These are phyloP conservation scores for Globisporangium parvum DNA, from an alignment of 352 stramenopile genomes.

Conservation along the genomic window DNA sequence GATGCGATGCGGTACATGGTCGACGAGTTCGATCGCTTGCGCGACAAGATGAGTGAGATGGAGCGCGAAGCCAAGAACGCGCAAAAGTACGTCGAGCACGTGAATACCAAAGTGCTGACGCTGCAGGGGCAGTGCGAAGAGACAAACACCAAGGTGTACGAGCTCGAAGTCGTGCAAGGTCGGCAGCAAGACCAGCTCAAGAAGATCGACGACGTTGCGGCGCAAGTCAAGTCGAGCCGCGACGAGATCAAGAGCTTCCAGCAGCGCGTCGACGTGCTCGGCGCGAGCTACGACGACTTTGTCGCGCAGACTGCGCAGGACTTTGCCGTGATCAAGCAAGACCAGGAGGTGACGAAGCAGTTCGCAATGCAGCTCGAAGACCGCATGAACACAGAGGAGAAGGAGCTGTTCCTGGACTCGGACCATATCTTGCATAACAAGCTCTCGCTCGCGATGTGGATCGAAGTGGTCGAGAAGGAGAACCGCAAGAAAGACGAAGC, in stretches of 20 bases:
- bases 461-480: slow-evolving; percentile 66
- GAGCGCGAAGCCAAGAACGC: slow-evolving; percentile 69
- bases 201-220: slow-evolving; percentile 62
- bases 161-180: slow-evolving; percentile 51
- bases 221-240: slow-evolving; percentile 34
- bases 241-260: slow-evolving; percentile 48
- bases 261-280: slow-evolving; percentile 39
- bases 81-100: slow-evolving; percentile 72
- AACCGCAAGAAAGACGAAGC: slow-evolving; percentile 66
- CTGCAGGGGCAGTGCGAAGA: slow-evolving; percentile 73
- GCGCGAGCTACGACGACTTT: slow-evolving; percentile 39
- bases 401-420: slow-evolving; percentile 73
- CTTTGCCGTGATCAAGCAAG: slow-evolving; percentile 40
- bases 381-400: slow-evolving; percentile 76
- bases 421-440: slow-evolving; percentile 79
- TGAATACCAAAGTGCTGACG: slow-evolving; percentile 72
- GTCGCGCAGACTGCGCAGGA: slow-evolving; percentile 45
- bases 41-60: slow-evolving; percentile 69
- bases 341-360: slow-evolving; percentile 74
- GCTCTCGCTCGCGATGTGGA: slow-evolving; percentile 74
- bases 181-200: slow-evolving; percentile 65
- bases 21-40: slow-evolving; percentile 78
- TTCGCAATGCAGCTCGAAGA: slow-evolving; percentile 83
- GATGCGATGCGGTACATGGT: slow-evolving; percentile 81
- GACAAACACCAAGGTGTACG: slow-evolving; percentile 50